These are phyloP conservation scores for Pichia sp. DNA, from an alignment of 1,139 yeast species.

Conservation along the genomic window DNA sequence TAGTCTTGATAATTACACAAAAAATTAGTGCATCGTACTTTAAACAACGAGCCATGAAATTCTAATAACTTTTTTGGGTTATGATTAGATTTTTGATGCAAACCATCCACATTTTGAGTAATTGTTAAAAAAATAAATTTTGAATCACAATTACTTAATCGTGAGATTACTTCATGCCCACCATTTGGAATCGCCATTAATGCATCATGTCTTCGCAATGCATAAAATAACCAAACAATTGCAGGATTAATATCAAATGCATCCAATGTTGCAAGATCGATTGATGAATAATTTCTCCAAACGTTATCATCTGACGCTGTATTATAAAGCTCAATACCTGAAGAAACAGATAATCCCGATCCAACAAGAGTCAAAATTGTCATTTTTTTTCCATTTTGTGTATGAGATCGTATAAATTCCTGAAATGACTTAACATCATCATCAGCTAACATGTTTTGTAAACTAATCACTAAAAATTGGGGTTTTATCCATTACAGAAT, in stretches of 20 bases:
- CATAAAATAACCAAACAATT: slow-evolving; percentile 83
- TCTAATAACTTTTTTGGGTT: slow-evolving; percentile 46
- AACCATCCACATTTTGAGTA: slow-evolving; percentile 80
- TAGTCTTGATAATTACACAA: slow-evolving; percentile 56
- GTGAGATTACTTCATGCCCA: slow-evolving; percentile 68
- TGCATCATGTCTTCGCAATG: slow-evolving; percentile 61
- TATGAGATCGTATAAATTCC: not conserved
- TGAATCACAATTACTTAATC: slow-evolving; percentile 31
- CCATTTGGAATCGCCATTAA: slow-evolving; percentile 61
- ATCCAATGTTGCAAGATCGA: slow-evolving; percentile 86
- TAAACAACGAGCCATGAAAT: slow-evolving; percentile 74
- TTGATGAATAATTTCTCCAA: slow-evolving; percentile 74
- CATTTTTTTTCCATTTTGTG: slow-evolving; percentile 30
- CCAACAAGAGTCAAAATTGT: slow-evolving; percentile 69
- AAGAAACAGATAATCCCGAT: slow-evolving; percentile 73
- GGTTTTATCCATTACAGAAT: not conserved
- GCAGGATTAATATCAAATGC: slow-evolving; percentile 81
- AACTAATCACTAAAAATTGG: not conserved
- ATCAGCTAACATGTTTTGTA: not conserved
- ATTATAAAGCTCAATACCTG: slow-evolving; percentile 67
- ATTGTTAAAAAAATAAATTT: slow-evolving; percentile 46
- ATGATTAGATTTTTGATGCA: slow-evolving; percentile 62
- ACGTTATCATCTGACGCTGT: slow-evolving; percentile 30
- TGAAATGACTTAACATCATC: not conserved
- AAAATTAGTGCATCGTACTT: slow-evolving; percentile 68